Evolutionary conservation across 2,329 filamentous ascomycete species (phyloP), one percentile per base, ranked within the genome.

Genomic region (Arthrobotrys conoides): DNA sequence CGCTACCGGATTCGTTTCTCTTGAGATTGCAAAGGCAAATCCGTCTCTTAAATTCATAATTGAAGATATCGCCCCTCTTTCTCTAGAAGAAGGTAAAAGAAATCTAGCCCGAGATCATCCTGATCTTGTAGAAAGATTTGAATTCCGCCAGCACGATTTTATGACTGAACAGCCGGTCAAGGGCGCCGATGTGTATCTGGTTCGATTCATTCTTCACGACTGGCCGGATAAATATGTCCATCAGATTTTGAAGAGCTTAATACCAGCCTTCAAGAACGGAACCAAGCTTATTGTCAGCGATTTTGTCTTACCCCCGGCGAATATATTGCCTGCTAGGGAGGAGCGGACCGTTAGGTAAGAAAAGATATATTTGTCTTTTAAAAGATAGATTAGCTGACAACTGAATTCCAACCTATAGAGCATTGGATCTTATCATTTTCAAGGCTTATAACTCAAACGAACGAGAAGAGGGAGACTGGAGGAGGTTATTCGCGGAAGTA

Each of bases 1-100:
- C 1, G 88, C 87, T 18, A 87, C 88, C 67, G 89, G 89, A 0
- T 88, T 89, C 59, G 86, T 88, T 18, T 87, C 85, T 49, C 85
- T 88, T 12, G 87, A 87, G 3, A 83, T 91, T 55, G 89, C 88
- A 1, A 84, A 84, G 76, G 84, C 83, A 69, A 89, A 87, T 83
- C 85, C 85, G 61, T 85, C 86, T 44, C 85, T 89, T 78, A 85
- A 84, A 57, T 89, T 90, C 81, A 83, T 90, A 12, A 88, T 89
- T 22, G 87, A 89, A 81, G 88, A 89, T 79, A 83, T 41, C 16
- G 49, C 63, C 8, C 16, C 48, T 1, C 48, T 66, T n/a, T 71
- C 65, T 2, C 57, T 76, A 12, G 49, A 76, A 33, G 18, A 49
- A 46, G 65, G 69, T 38, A 48, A 76, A 49, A 27, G 59, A 12